Evolutionary conservation across 768 basidiomycete genomes (phyloP).

Genomic region (Mycena metata): DNA sequence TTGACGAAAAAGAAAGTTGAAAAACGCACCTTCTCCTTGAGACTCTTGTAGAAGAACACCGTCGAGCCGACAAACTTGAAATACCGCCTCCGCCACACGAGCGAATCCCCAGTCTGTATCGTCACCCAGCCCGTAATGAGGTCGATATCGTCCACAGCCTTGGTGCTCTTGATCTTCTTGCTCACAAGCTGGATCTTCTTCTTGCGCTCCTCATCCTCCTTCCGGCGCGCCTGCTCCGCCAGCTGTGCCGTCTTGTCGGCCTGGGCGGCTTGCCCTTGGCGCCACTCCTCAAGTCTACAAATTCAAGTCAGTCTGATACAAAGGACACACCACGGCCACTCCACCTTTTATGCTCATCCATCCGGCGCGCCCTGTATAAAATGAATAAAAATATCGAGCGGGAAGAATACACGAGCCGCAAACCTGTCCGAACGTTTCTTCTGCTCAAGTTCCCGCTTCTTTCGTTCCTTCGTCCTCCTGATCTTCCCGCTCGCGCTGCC

Average conservation of each 20-base stretch:
- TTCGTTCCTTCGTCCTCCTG: conserved; percentile 62
- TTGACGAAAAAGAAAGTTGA: not conserved
- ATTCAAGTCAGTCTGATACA: too few species aligned
- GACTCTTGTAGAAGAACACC: conserved; percentile 64
- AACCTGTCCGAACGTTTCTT: conserved; percentile 49
- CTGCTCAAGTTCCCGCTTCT: conserved; percentile 59
- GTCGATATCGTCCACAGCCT: conserved; percentile 44
- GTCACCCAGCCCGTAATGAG: conserved; percentile 71
- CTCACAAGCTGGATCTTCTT: conserved; percentile 62
- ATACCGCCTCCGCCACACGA: conserved; percentile 76
- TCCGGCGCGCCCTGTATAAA: conserved; percentile 61
- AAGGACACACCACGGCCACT: too few species aligned
- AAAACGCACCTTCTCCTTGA: conserved; percentile 55
- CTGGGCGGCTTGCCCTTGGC: conserved; percentile 60
- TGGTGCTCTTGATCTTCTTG: conserved; percentile 55
- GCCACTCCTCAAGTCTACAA: too few species aligned
- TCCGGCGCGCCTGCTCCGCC: conserved; percentile 57
- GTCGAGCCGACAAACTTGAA: conserved; percentile 66
- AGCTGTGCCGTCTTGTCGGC: conserved; percentile 60
- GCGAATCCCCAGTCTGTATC: conserved; percentile 65
- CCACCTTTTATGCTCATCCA: conserved; percentile 63
- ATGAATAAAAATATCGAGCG: conserved; percentile 7
- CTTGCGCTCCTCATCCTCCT: conserved; percentile 58
- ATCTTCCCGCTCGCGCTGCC: conserved; percentile 55
- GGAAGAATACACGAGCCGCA: not conserved